Conservation (phyloP, 2,329 filamentous ascomycete genomes). For the Ascochyta viciae-villosae region DNA sequence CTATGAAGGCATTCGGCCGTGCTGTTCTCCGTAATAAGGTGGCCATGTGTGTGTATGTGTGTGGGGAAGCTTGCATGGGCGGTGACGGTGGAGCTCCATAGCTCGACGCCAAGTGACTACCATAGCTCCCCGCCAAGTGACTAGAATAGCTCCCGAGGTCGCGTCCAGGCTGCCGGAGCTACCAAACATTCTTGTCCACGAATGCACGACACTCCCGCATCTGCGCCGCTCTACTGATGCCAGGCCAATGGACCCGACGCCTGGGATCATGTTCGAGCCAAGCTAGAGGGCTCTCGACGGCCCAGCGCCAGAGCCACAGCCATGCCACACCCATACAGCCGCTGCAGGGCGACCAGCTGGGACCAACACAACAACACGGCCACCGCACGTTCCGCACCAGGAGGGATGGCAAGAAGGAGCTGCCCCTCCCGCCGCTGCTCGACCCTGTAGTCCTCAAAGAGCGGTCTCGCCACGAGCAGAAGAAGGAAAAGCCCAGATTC, state of each 20-base stretch:
- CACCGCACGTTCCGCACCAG: slow-evolving; percentile 43
- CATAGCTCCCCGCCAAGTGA: slow-evolving; percentile 17
- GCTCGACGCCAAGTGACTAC: no score
- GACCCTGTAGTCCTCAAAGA: slow-evolving; percentile 52
- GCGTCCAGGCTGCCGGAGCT: slow-evolving; percentile 19
- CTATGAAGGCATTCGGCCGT: slow-evolving; percentile 25
- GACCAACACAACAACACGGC: slow-evolving; percentile 40
- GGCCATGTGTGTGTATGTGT: slow-evolving; percentile 38
- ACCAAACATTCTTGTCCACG: not conserved
- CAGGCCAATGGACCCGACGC: slow-evolving; percentile 29
- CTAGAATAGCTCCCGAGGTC: slow-evolving; percentile 29
- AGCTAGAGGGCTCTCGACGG: slow-evolving; percentile 13
- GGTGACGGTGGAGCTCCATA: slow-evolving; percentile 15
- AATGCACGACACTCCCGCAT: slow-evolving; percentile 5
- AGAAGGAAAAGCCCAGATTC: slow-evolving; percentile 52
- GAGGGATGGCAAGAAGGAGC: slow-evolving; percentile 39
- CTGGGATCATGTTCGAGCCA: slow-evolving; percentile 28
- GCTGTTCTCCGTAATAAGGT: slow-evolving; percentile 36
- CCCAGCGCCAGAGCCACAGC: slow-evolving; percentile 24
- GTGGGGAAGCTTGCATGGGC: slow-evolving; percentile 9
- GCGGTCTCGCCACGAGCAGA: slow-evolving; percentile 47
- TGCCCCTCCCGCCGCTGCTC: slow-evolving; percentile 59
- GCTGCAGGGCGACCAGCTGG: slow-evolving; percentile 32
- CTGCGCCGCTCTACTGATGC: slow-evolving; percentile 33
- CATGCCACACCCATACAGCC: slow-evolving; percentile 10